Base-by-base conservation (phyloP, 306 rosid genomes). In the Prunus campanulata region DNA sequence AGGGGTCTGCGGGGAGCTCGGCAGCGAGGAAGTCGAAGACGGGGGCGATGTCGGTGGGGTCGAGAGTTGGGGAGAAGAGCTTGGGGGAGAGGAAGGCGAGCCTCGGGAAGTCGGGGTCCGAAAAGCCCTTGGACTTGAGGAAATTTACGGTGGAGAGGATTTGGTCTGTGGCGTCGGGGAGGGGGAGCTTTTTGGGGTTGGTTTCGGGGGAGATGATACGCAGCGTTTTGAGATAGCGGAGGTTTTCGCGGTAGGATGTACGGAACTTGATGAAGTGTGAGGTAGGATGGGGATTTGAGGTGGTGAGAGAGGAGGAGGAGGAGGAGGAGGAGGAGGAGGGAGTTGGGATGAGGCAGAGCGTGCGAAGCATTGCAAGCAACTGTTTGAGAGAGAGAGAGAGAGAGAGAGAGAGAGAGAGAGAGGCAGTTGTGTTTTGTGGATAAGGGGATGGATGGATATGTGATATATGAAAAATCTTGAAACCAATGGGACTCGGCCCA, bases 51-150 rank as follows among this genome's bases (percentile, higher is more conserved):
- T 82, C 87, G 2, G 97, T 56, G 62, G 87, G 78, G 61, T 72
- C 78, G 42, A 81, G 56, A 60, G 68, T 15, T 18, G 88, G 50
- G 55, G 93, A 74, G 90, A 88, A 94, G 78, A 94, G 88, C 3
- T 78, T 50, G 16, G 97, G 94, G 75, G 80, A 76, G 57, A 82
- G 70, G 88, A 68, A 73, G 32, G 86, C 83, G 59, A 94, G 91
- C n/a, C 89, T 78, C 11, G 90, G 78, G 78, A 91, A 78, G 48
- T 94, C 93, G 47, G 86, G 30, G 61, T 90, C 93, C 80, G 95
- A 72, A 89, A 94, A 90, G 82, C 93, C 91, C 9, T 87, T 88
- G 2, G 96, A 91, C 74, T 87, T 90, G 79, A 94, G 83, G 84
- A 89, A 88, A 32, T 80, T 4, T 75, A 91, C 81, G 77, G 91